Conservation (phyloP, 2,329 filamentous ascomycete species). For the Phialophora chinensis region DNA sequence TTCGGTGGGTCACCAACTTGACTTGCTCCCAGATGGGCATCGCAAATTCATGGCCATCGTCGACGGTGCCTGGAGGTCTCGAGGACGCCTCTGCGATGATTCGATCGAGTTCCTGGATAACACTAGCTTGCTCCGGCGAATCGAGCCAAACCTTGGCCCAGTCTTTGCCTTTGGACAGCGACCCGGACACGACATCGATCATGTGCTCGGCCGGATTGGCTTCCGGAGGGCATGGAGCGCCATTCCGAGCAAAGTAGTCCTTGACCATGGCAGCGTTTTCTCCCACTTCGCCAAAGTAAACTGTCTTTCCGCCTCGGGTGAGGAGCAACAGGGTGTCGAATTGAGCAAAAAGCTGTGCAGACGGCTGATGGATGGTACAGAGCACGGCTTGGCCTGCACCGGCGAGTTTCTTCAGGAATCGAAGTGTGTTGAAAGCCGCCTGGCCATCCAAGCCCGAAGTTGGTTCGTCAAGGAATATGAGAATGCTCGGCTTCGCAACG, state of each 20-base stretch:
- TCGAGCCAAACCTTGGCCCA: constrained; percentile 76
- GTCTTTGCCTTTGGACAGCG: constrained; percentile 60
- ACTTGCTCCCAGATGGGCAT: constrained; percentile 68
- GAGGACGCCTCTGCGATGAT: constrained; percentile 59
- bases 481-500: constrained; percentile 68
- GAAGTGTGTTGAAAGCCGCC: constrained; percentile 68
- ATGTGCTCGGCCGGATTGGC: constrained; percentile 28
- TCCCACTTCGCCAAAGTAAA: constrained; percentile 74
- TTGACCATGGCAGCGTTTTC: constrained; percentile 68
- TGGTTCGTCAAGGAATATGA: constrained; percentile 74
- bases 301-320: constrained; percentile 70
- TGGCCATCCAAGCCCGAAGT: constrained; percentile 73
- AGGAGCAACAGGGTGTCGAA: constrained; percentile 73
- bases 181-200: constrained; percentile 53
- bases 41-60: constrained; percentile 65
- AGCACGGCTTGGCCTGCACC: constrained; percentile 70
- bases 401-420: constrained; percentile 70
- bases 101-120: constrained; percentile 67
- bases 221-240: constrained; percentile 58
- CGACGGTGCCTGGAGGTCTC: constrained; percentile 52
- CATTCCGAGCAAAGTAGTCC: constrained; percentile 69
- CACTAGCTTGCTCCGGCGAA: constrained; percentile 63
- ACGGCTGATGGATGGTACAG: constrained; percentile 74
- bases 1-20: constrained; percentile 68
- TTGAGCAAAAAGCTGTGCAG: constrained; percentile 68